A percentile compares a stretch with the other conserved stretches of the same genome.
Evolutionary conservation across 805 yeast species (phyloP).

Genomic region (Metschnikowia proteae): DNA sequence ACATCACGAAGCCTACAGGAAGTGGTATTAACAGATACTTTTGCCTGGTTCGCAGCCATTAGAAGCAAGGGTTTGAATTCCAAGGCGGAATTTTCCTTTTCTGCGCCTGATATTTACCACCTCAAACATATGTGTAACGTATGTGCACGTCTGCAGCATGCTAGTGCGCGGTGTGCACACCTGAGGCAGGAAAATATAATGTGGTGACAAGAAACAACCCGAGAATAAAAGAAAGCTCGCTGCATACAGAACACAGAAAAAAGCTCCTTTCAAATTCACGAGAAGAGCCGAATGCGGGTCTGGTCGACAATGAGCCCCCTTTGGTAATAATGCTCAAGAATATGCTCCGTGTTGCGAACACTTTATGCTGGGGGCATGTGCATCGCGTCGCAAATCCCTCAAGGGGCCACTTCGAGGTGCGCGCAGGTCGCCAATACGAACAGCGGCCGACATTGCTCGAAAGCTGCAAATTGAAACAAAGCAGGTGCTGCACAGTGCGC

Average conservation of each 20-base stretch:
- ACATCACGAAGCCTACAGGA: conserved; percentile 9
- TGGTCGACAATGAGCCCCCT: too few relatives aligned
- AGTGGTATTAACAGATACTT: conserved; percentile 4
- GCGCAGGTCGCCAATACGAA: not conserved
- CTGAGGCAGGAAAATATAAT: not conserved
- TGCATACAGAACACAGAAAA: not conserved
- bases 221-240: not conserved
- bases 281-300: too few relatives aligned
- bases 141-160: not conserved
- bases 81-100: conserved; percentile 4
- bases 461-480: conserved; percentile 4
- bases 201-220: conserved; percentile 2
- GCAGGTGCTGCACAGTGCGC: conserved; percentile 3
- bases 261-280: not conserved
- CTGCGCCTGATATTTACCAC: conserved; percentile 7
- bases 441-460: conserved; percentile 1
- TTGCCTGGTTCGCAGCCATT: conserved; percentile 15
- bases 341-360: too few relatives aligned
- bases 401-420: conserved; percentile 3
- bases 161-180: not conserved
- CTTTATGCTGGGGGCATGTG: not conserved
- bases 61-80: conserved; percentile 5
- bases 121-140: conserved; percentile 1
- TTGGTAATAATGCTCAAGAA: too few relatives aligned
- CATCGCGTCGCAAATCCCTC: not conserved